Conservation (phyloP, 225 moss, liverwort and hornwort species). For the Bryum argenteum region DNA sequence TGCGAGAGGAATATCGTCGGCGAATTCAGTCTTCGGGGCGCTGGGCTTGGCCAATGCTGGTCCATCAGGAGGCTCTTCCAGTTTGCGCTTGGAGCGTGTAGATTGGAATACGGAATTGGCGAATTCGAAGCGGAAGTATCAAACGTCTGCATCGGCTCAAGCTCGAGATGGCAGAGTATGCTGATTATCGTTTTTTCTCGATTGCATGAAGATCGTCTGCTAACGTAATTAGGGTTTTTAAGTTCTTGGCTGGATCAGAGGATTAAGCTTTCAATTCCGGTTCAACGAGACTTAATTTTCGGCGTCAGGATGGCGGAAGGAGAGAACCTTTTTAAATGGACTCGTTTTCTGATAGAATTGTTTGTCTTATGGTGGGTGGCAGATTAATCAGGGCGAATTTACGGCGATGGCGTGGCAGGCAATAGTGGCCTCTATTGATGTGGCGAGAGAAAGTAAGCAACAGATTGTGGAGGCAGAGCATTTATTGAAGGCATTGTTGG, state of each 20-base stretch:
- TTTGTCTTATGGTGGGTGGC: slow-evolving; percentile 11
- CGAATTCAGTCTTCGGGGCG: slow-evolving; percentile 34
- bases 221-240: neutral
- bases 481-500: slow-evolving; percentile 92
- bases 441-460: slow-evolving; percentile 96
- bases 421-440: slow-evolving; percentile 84
- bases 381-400: slow-evolving; percentile 94
- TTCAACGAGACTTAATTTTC: neutral
- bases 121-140: slow-evolving; percentile 40
- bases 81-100: slow-evolving; percentile 38
- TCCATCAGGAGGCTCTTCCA: slow-evolving; percentile 35
- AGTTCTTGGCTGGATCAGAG: neutral
- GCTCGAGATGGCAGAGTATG: slow-evolving; percentile 59
- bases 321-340: neutral
- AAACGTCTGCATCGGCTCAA: slow-evolving; percentile 50
- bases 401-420: slow-evolving; percentile 99
- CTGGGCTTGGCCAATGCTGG: slow-evolving; percentile 40
- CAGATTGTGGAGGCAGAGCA: slow-evolving; percentile 98
- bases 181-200: neutral
- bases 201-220: neutral
- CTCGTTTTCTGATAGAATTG: neutral
- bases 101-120: slow-evolving; percentile 34
- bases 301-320: neutral
- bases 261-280: neutral
- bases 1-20: slow-evolving; percentile 33